phyloP scores from a whole-genome alignment of 2,329 filamentous ascomycete genomes.

The Pseudopyricularia cyperi region DNA sequence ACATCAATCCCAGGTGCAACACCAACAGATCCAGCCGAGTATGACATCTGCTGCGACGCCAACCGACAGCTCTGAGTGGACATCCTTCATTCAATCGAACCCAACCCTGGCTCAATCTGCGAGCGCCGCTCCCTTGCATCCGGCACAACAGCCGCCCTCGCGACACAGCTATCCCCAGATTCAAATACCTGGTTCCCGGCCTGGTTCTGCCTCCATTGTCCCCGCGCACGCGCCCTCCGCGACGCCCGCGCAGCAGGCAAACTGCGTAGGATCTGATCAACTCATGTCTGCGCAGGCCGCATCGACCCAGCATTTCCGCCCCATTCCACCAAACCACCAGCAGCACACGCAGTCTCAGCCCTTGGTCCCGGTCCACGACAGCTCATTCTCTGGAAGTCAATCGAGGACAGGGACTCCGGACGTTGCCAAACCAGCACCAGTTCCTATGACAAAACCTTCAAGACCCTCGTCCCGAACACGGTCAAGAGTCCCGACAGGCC shows the following conservation, averaged over 20 bases:
- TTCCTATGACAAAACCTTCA: slow-evolving; percentile 26
- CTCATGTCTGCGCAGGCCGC: neutral
- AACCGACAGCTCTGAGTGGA: slow-evolving; percentile 64
- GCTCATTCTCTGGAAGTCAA: neutral
- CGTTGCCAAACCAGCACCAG: neutral
- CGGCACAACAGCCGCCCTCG: neutral
- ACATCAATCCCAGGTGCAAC: slow-evolving; percentile 9
- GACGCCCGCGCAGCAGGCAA: neutral
- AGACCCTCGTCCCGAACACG: slow-evolving; percentile 45
- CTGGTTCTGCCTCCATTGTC: slow-evolving; percentile 4
- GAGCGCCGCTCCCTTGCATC: slow-evolving; percentile 14
- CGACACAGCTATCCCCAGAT: neutral
- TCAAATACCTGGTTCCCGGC: slow-evolving; percentile 5
- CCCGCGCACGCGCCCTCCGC: slow-evolving; percentile 7
- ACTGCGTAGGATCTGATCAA: neutral
- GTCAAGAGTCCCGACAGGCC: slow-evolving; percentile 34
- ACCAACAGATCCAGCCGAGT: slow-evolving; percentile 11
- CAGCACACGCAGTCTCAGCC: neutral
- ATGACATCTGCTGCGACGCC: slow-evolving; percentile 25
- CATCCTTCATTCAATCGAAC: slow-evolving; percentile 60
- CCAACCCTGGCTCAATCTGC: slow-evolving; percentile 32
- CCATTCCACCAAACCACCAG: neutral
- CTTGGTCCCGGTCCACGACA: neutral
- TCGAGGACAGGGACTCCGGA: neutral
- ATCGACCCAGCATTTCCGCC: neutral